A percentile compares a stretch with the other conserved stretches of the same genome.
Conservation (phyloP, 2,329 filamentous ascomycete species). For the Hypoxylon sp. region DNA sequence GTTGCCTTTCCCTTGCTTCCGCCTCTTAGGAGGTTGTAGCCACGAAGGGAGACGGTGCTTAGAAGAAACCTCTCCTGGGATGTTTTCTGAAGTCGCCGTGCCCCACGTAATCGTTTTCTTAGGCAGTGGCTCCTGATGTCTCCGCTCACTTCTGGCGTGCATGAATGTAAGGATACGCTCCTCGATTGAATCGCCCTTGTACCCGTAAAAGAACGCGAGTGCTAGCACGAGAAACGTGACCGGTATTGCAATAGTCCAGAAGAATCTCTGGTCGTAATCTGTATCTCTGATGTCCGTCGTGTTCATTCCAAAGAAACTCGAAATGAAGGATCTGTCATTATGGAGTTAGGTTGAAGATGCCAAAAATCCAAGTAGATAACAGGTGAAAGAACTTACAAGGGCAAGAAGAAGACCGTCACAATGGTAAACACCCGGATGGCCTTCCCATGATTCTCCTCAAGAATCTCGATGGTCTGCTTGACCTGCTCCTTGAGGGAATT, state of each 20-base stretch:
- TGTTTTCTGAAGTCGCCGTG: conserved; percentile 4
- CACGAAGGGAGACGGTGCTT: conserved; percentile 1
- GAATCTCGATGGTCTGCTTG: conserved; percentile 39
- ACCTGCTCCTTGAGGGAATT: conserved; percentile 19
- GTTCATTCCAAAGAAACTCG: conserved; percentile 47
- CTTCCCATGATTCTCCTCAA: conserved; percentile 44
- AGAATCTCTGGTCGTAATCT: conserved; percentile 29
- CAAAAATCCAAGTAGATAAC: not conserved
- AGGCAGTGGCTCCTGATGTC: not conserved
- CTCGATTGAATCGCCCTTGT: conserved; percentile 32
- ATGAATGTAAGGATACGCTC: conserved; percentile 14
- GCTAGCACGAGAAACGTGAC: conserved; percentile 35
- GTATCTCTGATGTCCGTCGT: conserved; percentile 41
- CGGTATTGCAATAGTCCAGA: conserved; percentile 38
- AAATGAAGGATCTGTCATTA: conserved; percentile 39
- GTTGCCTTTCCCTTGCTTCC: conserved; percentile 5
- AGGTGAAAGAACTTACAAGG: conserved; percentile 28
- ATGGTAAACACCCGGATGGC: conserved; percentile 45
- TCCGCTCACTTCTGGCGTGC: conserved; percentile 9
- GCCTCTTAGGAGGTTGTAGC: not conserved
- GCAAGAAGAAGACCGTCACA: conserved; percentile 43
- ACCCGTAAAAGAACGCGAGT: conserved; percentile 42
- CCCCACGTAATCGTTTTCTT: conserved; percentile 14
- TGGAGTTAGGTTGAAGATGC: not conserved
- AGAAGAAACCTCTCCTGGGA: not conserved